phyloP scores from a whole-genome alignment of 768 basidiomycete species.

The Tricholomella constricta region DNA sequence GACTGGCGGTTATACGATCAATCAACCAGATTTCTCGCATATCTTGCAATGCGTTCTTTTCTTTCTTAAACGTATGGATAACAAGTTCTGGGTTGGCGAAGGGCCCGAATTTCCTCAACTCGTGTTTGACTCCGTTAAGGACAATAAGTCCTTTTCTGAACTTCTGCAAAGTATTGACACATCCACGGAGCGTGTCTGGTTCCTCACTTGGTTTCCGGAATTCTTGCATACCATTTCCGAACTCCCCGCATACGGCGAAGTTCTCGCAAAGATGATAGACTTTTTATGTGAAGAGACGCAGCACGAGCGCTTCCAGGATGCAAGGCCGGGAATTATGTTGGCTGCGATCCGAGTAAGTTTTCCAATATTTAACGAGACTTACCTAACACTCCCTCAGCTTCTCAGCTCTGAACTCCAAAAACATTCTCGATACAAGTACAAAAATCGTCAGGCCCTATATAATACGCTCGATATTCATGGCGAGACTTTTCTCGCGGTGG shows the following conservation, averaged over 20 bases:
- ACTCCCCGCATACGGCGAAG: slow-evolving; percentile 52
- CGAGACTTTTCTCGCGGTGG: slow-evolving; percentile 37
- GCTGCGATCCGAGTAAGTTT: slow-evolving; percentile 63
- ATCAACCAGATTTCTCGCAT: slow-evolving; percentile 54
- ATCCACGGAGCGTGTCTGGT: slow-evolving; percentile 42
- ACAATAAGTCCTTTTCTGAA: slow-evolving; percentile 61
- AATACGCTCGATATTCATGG: slow-evolving; percentile 43
- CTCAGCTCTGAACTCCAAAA: slow-evolving; percentile 31
- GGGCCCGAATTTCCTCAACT: slow-evolving; percentile 73
- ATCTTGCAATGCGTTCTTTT: slow-evolving; percentile 61
- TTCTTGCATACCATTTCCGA: slow-evolving; percentile 60
- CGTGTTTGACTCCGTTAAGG: slow-evolving; percentile 81
- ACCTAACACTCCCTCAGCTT: slow-evolving; percentile 26
- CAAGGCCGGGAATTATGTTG: slow-evolving; percentile 61
- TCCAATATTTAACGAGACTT: background rate
- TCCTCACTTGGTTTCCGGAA: slow-evolving; percentile 66
- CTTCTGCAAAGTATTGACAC: slow-evolving; percentile 40
- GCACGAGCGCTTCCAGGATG: slow-evolving; percentile 65
- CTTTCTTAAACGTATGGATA: slow-evolving; percentile 58
- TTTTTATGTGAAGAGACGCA: slow-evolving; percentile 83
- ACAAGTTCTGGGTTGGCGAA: slow-evolving; percentile 69
- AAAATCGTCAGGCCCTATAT: slow-evolving; percentile 24
- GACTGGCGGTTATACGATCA: slow-evolving; percentile 12
- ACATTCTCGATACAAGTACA: slow-evolving; percentile 16
- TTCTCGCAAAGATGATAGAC: slow-evolving; percentile 71